Conservation (phyloP, 1,139 yeast species). For the Neolecta irregularis region DNA sequence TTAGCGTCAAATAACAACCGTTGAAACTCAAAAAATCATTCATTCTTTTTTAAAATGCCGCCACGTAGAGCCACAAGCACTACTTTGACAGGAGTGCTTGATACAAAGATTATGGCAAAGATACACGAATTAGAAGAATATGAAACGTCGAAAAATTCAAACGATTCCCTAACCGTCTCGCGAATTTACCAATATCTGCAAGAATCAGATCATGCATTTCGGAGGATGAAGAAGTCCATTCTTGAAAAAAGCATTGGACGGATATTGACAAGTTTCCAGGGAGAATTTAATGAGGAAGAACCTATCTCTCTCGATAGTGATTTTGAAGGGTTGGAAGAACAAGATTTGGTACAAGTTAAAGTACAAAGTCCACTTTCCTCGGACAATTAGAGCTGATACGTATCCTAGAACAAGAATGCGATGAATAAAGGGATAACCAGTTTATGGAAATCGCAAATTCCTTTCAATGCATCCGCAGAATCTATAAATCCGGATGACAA, state of each 20-base stretch:
- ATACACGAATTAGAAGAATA: no score
- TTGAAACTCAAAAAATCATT: no score
- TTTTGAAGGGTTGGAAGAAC: constrained; percentile 29
- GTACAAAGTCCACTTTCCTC: no score
- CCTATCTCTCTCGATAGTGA: constrained; percentile 30
- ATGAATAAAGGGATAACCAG: constrained; percentile 64
- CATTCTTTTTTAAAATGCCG: no score
- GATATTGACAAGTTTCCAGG: constrained; percentile 29
- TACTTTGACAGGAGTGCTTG: no score
- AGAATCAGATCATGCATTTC: constrained; percentile 38
- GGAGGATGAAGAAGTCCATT: constrained; percentile 46
- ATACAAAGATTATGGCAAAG: no score
- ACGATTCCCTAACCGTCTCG: background rate
- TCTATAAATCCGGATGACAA: constrained; percentile 20
- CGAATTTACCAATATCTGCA: constrained; percentile 11
- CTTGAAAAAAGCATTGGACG: constrained; percentile 46
- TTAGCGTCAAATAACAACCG: no score
- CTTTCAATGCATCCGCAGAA: constrained; percentile 15
- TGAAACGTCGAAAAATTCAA: no score
- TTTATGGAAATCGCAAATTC: constrained; percentile 37
- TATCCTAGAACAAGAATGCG: constrained; percentile 29
- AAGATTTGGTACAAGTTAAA: constrained; percentile 41
- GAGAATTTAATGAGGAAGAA: constrained; percentile 19
- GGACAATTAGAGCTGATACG: no score
- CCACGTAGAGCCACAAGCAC: no score